phyloP scores from a whole-genome alignment of 2,329 filamentous ascomycete species.

The Fusarium pseudoanthophilum region DNA sequence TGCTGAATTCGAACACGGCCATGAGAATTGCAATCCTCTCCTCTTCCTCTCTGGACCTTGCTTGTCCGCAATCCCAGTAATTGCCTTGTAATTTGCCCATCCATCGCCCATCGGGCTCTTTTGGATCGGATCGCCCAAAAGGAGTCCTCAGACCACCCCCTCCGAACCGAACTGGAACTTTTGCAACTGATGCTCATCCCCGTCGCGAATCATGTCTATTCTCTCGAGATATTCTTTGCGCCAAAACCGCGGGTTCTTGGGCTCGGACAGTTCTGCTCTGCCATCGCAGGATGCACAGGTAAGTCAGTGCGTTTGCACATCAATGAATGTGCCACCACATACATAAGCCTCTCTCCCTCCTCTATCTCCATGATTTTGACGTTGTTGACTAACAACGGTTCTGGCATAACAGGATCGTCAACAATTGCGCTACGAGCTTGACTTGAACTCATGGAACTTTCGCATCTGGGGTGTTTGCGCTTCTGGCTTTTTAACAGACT shows the following conservation, averaged over 20 bases:
- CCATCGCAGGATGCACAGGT: conserved; percentile 61
- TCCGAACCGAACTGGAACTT: conserved; percentile 6
- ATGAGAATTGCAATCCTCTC: conserved; percentile 29
- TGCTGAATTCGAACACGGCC: conserved; percentile 19
- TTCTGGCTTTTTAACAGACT: conserved; percentile 65
- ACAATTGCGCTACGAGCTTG: conserved; percentile 63
- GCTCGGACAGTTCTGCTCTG: conserved; percentile 62
- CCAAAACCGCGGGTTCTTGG: conserved; percentile 62
- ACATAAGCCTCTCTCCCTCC: conserved; percentile 12
- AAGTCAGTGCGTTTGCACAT: conserved; percentile 37
- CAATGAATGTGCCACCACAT: conserved; percentile 1
- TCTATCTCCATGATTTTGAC: conserved; percentile 9
- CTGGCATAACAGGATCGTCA: conserved; percentile 56
- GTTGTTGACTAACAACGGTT: conserved; percentile 24
- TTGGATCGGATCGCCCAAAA: conserved; percentile 12
- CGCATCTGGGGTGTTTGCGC: conserved; percentile 66
- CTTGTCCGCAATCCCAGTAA: conserved; percentile 25
- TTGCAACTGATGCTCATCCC: conserved; percentile 35
- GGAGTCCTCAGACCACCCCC: conserved; percentile 28
- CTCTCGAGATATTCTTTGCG: conserved; percentile 45
- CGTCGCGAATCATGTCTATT: conserved; percentile 45
- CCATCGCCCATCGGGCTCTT: conserved; percentile 1
- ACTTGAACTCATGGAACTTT: conserved; percentile 65
- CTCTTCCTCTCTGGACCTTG: conserved; percentile 19
- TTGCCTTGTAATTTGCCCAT: conserved; percentile 1